Evolutionary conservation across 345 rosid genomes (phyloP).

Genomic region (Hirschfeldia incana): DNA sequence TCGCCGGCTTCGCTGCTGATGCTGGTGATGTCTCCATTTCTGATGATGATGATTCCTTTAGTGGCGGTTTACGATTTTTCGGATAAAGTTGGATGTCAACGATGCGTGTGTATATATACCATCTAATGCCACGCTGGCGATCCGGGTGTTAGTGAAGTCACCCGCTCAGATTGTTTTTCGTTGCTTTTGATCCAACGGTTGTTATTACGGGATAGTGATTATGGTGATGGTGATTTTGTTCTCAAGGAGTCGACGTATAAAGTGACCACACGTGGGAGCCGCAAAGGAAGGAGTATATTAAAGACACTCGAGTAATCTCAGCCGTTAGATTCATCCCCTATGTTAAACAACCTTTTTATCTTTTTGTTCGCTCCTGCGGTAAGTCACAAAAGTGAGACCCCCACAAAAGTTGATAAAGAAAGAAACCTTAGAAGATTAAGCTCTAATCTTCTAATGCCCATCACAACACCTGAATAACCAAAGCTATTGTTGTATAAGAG

Average conservation of each 20-base stretch:
- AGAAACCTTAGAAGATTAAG: slow-evolving; percentile 46
- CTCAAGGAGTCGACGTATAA: neutral
- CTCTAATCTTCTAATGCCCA: slow-evolving; percentile 50
- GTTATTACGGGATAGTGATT: neutral
- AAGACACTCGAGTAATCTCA: neutral
- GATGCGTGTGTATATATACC: neutral
- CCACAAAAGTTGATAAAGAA: neutral
- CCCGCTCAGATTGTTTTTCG: slow-evolving; percentile 27
- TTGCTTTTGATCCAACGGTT: slow-evolving; percentile 27
- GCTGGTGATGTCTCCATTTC: slow-evolving; percentile 46
- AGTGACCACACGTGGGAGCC: slow-evolving; percentile 21
- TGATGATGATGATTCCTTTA: neutral
- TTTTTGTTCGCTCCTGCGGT: no score
- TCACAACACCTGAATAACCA: slow-evolving; percentile 35
- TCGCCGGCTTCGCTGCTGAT: slow-evolving; percentile 37
- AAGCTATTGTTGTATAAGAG: slow-evolving; percentile 14
- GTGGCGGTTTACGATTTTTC: slow-evolving; percentile 22
- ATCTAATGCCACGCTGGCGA: slow-evolving; percentile 35
- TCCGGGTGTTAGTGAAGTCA: slow-evolving; percentile 1
- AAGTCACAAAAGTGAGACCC: no score
- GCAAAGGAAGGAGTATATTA: neutral
- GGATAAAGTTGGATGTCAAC: neutral
- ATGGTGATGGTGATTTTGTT: neutral
- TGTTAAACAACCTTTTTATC: neutral
- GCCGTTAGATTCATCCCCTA: slow-evolving; percentile 16